Evolutionary conservation across 2,329 filamentous ascomycete genomes (phyloP).

Genomic region (Aspergillus hiratsukae): DNA sequence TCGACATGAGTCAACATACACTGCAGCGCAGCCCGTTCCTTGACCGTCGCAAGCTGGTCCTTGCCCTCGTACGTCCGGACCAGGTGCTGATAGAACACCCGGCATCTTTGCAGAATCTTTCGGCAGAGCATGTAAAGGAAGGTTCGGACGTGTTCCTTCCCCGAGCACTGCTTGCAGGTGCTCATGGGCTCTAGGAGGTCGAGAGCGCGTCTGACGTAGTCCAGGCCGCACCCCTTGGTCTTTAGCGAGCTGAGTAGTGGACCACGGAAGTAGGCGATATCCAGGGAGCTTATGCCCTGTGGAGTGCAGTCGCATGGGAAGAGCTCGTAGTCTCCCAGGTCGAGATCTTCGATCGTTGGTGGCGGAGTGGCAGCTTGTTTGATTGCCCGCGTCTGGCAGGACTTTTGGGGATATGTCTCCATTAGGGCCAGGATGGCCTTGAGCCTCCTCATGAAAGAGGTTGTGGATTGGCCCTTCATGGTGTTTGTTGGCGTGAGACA

Average conservation of each 20-base stretch:
- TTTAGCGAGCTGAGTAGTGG: not conserved
- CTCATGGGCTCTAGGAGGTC: conserved; percentile 6
- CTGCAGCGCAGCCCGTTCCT: not conserved
- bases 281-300: not conserved
- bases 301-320: not conserved
- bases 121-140: conserved; percentile 2
- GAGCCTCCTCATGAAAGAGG: not conserved
- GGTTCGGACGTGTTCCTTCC: not conserved
- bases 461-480: not conserved
- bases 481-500: not conserved
- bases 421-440: not conserved
- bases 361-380: not conserved
- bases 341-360: not conserved
- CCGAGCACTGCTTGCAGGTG: conserved; percentile 1
- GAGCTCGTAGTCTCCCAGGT: not conserved
- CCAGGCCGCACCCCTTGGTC: conserved; percentile 2
- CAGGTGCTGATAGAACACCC: conserved; percentile 1
- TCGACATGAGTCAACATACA: conserved; percentile 1
- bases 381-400: not conserved
- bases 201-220: not conserved
- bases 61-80: not conserved
- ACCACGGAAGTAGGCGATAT: not conserved
- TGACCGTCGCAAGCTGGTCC: not conserved
- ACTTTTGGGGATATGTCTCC: not conserved
- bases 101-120: not conserved